Evolutionary conservation across 2,329 filamentous ascomycete species (phyloP).

Genomic region (Dactylellina leptospora): DNA sequence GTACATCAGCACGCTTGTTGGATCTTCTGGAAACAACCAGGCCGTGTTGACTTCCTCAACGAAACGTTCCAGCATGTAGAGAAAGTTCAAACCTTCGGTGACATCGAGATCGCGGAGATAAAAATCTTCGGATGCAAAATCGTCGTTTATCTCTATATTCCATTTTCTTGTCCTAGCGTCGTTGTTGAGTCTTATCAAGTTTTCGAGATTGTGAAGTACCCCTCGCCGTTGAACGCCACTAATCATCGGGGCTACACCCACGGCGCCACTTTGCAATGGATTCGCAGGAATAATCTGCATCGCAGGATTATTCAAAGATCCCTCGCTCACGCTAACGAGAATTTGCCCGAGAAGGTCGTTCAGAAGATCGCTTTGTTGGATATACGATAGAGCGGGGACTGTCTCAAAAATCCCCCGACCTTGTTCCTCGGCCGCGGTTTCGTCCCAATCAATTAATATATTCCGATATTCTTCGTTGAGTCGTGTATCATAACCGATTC

Average conservation of each 20-base stretch:
- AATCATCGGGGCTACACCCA: neutral
- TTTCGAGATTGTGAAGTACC: neutral
- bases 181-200: neutral
- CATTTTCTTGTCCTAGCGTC: neutral
- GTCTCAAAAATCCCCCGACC: neutral
- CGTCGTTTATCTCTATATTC: conserved; percentile 5
- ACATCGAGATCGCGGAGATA: neutral
- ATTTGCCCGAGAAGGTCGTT: neutral
- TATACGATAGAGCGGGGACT: neutral
- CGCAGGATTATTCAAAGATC: no score
- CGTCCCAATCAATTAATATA: neutral
- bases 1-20: conserved; percentile 4
- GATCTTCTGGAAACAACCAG: neutral
- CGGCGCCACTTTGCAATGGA: neutral
- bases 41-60: neutral
- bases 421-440: neutral
- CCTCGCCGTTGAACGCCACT: neutral
- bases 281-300: no score
- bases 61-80: neutral
- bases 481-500: neutral
- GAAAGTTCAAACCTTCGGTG: neutral
- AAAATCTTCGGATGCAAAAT: conserved; percentile 16
- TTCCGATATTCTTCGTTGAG: neutral
- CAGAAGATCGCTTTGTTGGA: neutral
- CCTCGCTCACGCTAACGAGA: neutral